Conservation (phyloP, 495 filamentous ascomycete genomes). For the Friedmanniomyces simplex region DNA sequence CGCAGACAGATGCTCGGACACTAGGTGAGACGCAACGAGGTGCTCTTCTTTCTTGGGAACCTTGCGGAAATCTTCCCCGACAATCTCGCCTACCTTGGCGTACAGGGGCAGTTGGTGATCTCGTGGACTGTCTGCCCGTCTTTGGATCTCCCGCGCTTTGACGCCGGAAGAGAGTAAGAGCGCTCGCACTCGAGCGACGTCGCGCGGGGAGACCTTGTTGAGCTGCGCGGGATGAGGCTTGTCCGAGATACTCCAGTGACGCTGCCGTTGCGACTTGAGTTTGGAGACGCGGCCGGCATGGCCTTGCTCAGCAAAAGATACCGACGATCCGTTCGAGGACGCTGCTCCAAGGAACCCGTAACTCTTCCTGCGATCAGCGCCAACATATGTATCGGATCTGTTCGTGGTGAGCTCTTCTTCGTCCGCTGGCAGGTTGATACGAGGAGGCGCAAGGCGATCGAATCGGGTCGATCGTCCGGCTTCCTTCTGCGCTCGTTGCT, state of each 20-base stretch:
- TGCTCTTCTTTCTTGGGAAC: constrained; percentile 54
- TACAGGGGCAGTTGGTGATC: constrained; percentile 30
- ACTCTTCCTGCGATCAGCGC: constrained; percentile 8
- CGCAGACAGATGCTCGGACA: constrained; percentile 46
- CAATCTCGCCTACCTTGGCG: constrained; percentile 30
- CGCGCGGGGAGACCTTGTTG: constrained; percentile 43
- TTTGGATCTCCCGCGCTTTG: constrained; percentile 68
- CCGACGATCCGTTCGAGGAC: neutral
- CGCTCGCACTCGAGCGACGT: constrained; percentile 63
- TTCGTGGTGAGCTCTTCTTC: constrained; percentile 5
- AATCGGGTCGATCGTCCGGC: constrained; percentile 24
- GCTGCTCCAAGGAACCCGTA: constrained; percentile 12
- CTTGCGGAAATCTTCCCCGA: constrained; percentile 22
- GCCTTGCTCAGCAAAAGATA: neutral
- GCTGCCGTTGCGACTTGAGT: constrained; percentile 11
- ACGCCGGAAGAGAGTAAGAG: constrained; percentile 73
- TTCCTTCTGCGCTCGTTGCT: constrained; percentile 29
- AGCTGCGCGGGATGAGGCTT: constrained; percentile 32
- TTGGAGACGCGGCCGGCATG: neutral
- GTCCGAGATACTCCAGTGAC: constrained; percentile 66
- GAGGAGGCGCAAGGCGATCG: constrained; percentile 50
- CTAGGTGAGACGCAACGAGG: constrained; percentile 52
- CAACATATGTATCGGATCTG: neutral
- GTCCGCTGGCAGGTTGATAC: constrained; percentile 46
- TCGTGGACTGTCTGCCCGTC: constrained; percentile 44